phyloP scores from a whole-genome alignment of 2,329 filamentous ascomycete species.

The Penicillium sp. region DNA sequence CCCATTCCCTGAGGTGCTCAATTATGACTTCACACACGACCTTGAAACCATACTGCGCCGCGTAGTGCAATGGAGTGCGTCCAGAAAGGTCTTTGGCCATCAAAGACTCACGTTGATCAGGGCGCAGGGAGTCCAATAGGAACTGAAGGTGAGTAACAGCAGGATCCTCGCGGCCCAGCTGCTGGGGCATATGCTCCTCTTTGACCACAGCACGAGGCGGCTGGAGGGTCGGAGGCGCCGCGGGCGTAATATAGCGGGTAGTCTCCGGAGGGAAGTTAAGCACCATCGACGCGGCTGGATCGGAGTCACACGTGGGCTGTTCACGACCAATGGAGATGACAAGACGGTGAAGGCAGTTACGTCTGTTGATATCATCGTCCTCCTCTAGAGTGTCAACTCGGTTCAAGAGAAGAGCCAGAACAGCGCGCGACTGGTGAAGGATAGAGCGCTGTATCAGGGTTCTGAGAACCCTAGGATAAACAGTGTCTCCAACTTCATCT shows the following conservation, averaged over 20 bases:
- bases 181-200: slow-evolving; percentile 60
- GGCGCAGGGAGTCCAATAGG: slow-evolving; percentile 65
- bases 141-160: slow-evolving; percentile 66
- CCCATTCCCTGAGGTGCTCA: slow-evolving; percentile 84
- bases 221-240: slow-evolving; percentile 63
- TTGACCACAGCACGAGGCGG: slow-evolving; percentile 62
- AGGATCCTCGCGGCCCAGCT: slow-evolving; percentile 68
- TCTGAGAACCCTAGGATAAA: slow-evolving; percentile 62
- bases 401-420: slow-evolving; percentile 68
- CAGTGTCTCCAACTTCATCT: slow-evolving; percentile 57
- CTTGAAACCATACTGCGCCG: slow-evolving; percentile 90
- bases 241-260: slow-evolving; percentile 75
- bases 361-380: slow-evolving; percentile 86
- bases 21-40: slow-evolving; percentile 87
- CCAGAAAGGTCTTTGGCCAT: slow-evolving; percentile 72
- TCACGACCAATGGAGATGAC: slow-evolving; percentile 88
- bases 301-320: slow-evolving; percentile 54
- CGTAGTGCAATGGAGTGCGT: slow-evolving; percentile 85
- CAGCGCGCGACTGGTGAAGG: slow-evolving; percentile 70
- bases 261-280: slow-evolving; percentile 53
- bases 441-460: slow-evolving; percentile 50
- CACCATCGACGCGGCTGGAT: slow-evolving; percentile 54
- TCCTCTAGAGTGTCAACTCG: slow-evolving; percentile 74
- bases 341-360: slow-evolving; percentile 88
- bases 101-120: slow-evolving; percentile 66